Evolutionary conservation across 352 stramenopile genomes (phyloP).

Genomic region (Phytophthora cajani): DNA sequence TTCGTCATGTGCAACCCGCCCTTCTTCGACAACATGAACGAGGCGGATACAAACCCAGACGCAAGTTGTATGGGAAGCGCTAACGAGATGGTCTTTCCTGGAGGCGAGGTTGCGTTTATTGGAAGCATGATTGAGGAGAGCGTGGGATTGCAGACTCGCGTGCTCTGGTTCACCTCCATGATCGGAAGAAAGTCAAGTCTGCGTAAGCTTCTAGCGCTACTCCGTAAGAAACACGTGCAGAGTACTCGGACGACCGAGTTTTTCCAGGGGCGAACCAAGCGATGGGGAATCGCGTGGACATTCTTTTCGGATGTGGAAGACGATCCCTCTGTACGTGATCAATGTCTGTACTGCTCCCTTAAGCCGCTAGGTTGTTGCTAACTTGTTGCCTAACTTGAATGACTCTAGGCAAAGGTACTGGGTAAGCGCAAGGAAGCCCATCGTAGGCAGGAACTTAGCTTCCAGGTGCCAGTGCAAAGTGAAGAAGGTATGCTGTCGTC

Average conservation of each 20-base stretch:
- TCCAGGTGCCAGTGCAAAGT: constrained; percentile 44
- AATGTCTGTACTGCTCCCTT: neutral
- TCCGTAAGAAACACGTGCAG: constrained; percentile 69
- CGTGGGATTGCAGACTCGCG: constrained; percentile 63
- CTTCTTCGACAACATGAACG: constrained; percentile 90
- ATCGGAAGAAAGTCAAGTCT: constrained; percentile 94
- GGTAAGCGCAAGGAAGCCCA: constrained; percentile 84
- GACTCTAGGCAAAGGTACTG: constrained; percentile 71
- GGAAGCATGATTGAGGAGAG: constrained; percentile 93
- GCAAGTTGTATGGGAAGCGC: constrained; percentile 73
- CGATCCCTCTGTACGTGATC: constrained; percentile 42
- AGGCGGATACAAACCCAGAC: constrained; percentile 83
- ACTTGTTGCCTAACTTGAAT: neutral
- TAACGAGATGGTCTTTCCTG: constrained; percentile 88
- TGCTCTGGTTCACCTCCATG: constrained; percentile 96
- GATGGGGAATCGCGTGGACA: constrained; percentile 96
- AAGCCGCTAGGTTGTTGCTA: neutral
- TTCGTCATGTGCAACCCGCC: constrained; percentile 98
- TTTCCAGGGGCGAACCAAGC: constrained; percentile 91
- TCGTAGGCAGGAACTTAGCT: constrained; percentile 59
- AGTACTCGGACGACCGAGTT: constrained; percentile 95
- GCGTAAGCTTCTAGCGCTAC: constrained; percentile 82
- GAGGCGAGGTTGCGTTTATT: constrained; percentile 96
- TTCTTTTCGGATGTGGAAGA: constrained; percentile 59
- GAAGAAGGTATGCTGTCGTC: constrained; percentile 28